phyloP scores from a whole-genome alignment of 2,329 filamentous ascomycete genomes.

The Fusarium newnesense region DNA sequence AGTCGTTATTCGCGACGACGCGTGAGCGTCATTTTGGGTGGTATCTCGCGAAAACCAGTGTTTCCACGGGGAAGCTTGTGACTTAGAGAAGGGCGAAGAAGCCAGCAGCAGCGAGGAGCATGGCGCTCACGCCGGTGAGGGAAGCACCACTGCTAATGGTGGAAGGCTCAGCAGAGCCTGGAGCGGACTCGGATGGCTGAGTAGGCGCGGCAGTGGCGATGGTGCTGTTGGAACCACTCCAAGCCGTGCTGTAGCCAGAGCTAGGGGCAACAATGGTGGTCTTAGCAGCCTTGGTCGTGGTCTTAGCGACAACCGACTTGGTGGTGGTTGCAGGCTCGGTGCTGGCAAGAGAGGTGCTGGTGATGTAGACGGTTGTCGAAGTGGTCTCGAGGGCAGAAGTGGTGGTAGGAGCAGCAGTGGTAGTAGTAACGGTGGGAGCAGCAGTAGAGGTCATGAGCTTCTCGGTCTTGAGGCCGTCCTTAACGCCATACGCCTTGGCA shows the following conservation, averaged over 20 bases:
- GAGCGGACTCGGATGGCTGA: slow-evolving; percentile 38
- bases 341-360: slow-evolving; percentile 35
- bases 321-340: slow-evolving; percentile 41
- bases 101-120: slow-evolving; percentile 51
- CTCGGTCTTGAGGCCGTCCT: slow-evolving; percentile 56
- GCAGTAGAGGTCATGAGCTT: slow-evolving; percentile 43
- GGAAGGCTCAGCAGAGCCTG: slow-evolving; percentile 33
- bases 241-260: slow-evolving; percentile 45
- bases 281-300: slow-evolving; percentile 37
- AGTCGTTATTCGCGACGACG: slow-evolving; percentile 51
- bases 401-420: slow-evolving; percentile 33
- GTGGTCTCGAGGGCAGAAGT: slow-evolving; percentile 41
- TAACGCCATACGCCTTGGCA: slow-evolving; percentile 62
- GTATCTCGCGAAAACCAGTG: slow-evolving; percentile 16
- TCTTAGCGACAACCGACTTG: slow-evolving; percentile 27
- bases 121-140: slow-evolving; percentile 49
- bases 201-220: slow-evolving; percentile 40
- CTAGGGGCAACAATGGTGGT: slow-evolving; percentile 44
- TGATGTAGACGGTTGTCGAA: slow-evolving; percentile 42
- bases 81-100: slow-evolving; percentile 51
- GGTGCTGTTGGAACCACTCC: slow-evolving; percentile 49
- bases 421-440: slow-evolving; percentile 24
- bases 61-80: slow-evolving; percentile 42
- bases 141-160: slow-evolving; percentile 45
- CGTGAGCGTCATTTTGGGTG: slow-evolving; percentile 28